phyloP scores from a whole-genome alignment of 2,329 filamentous ascomycete species.

The Byssothecium circinans region DNA sequence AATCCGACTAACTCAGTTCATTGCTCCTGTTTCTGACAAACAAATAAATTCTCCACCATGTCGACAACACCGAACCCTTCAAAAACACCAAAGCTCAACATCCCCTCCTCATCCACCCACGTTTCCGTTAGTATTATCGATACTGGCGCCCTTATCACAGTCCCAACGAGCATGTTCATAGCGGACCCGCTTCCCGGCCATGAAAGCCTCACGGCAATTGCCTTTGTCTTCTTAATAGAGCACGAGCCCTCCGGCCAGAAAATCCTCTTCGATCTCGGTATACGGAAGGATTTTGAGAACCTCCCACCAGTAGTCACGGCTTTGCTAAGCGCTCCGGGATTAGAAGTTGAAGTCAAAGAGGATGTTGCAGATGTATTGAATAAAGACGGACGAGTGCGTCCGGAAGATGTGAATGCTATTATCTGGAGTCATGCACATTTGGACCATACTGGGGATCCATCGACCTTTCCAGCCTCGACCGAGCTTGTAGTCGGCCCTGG shows the following conservation, averaged over 20 bases:
- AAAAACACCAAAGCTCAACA: too few species aligned
- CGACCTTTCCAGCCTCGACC: constrained; percentile 50
- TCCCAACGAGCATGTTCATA: too few species aligned
- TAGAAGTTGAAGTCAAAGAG: constrained; percentile 22
- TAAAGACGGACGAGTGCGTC: constrained; percentile 34
- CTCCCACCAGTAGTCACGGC: not conserved
- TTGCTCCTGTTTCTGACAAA: too few species aligned
- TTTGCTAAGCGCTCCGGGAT: not conserved
- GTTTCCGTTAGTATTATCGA: too few species aligned
- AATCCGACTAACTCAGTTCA: too few species aligned
- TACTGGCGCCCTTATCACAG: too few species aligned
- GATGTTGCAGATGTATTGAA: constrained; percentile 43
- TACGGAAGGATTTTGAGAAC: not conserved
- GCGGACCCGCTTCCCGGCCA: too few species aligned
- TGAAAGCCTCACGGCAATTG: too few species aligned
- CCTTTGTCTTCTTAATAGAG: not conserved
- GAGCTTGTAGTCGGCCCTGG: constrained; percentile 58
- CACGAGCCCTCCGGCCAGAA: not conserved
- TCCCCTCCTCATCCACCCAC: too few species aligned
- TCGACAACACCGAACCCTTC: too few species aligned
- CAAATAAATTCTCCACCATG: too few species aligned
- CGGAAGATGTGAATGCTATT: constrained; percentile 40
- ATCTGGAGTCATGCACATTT: constrained; percentile 51
- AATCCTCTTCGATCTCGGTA: not conserved
- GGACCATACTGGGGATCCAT: constrained; percentile 57